These are phyloP conservation scores for Colletotrichum noveboracense DNA, from an alignment of 2,329 filamentous ascomycete genomes.

Conservation along the genomic window DNA sequence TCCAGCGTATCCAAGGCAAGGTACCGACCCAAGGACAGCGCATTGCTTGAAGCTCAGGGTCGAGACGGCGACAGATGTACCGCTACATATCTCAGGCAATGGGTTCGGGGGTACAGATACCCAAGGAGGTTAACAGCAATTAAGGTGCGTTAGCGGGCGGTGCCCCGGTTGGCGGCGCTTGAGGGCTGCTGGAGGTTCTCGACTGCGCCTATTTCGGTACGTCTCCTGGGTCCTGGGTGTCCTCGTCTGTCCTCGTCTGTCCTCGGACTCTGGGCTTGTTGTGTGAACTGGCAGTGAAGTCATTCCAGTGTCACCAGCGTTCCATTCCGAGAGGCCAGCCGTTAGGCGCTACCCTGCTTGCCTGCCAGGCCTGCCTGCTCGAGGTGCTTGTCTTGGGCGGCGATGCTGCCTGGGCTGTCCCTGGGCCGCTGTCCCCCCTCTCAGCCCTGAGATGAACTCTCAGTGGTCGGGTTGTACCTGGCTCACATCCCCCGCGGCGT, in stretches of 20 bases:
- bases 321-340: background rate
- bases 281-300: constrained; percentile 3
- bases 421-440: background rate
- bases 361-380: too few species aligned
- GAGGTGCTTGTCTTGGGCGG: background rate
- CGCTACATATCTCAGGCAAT: background rate
- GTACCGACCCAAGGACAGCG: background rate
- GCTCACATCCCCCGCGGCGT: background rate
- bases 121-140: constrained; percentile 2
- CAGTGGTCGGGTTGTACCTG: background rate
- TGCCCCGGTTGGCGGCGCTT: constrained; percentile 2
- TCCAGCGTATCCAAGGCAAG: too few species aligned
- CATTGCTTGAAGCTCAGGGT: background rate
- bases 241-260: background rate
- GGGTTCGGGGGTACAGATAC: background rate
- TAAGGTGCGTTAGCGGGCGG: background rate
- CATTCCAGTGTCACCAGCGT: background rate
- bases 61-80: background rate
- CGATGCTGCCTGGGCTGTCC: constrained; percentile 20
- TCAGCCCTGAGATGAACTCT: background rate
- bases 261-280: background rate
- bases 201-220: background rate
- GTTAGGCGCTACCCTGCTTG: background rate
- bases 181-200: background rate
- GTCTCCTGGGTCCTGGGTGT: background rate